Evolutionary conservation across 2,329 filamentous ascomycete genomes (phyloP), one percentile per base, ranked within the genome.

Genomic region (Tolypocladium album): DNA sequence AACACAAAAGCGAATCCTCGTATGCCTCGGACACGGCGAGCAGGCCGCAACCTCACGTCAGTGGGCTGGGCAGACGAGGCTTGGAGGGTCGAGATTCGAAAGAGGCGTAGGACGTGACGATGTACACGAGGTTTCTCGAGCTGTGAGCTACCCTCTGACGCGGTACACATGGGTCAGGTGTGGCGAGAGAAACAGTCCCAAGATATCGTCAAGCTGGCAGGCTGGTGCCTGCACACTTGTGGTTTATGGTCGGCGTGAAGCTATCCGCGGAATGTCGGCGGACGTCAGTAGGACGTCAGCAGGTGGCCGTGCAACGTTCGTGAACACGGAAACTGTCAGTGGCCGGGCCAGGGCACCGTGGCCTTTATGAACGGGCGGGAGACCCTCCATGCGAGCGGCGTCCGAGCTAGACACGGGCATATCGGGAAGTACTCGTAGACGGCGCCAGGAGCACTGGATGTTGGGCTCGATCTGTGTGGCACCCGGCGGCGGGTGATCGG

Each of bases 401-500:
- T 4, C 39, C 24, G 8, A 22, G 17, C 24, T n/a, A 11, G 22
- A 24, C 45, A 47, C 45, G 45, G 45, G 22, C 45, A 20, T 27
- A 12, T 47, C 45, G 45, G 45, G 45, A 9, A 50, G 24, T 22
- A n/a, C n/a, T n/a, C n/a, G n/a, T n/a, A 24, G 39, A 20, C 20
- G 36, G 13, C 38, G 12, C 13, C 20, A 43, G 39, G n/a, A 20
- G 55, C 31, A 36, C 2, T n/a, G 47, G 38, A 36, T 24, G 40
- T 57, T 45, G 55, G 7, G 56, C 40, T 65, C 64, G 64, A 66
- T 65, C 60, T 59, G 58, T 57, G 62, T 60, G 57, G 45, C 59
- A 63, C 62, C 61, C 56, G 45, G 36, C 56, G 57, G 61, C 59
- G 58, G 59, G 62, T 64, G 64, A 66, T 66, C 64, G 61, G 58